Percentiles rank a stretch among this genome's conserved stretches.
Conservation (phyloP, 345 rosid genomes). For the Triadica sebifera region DNA sequence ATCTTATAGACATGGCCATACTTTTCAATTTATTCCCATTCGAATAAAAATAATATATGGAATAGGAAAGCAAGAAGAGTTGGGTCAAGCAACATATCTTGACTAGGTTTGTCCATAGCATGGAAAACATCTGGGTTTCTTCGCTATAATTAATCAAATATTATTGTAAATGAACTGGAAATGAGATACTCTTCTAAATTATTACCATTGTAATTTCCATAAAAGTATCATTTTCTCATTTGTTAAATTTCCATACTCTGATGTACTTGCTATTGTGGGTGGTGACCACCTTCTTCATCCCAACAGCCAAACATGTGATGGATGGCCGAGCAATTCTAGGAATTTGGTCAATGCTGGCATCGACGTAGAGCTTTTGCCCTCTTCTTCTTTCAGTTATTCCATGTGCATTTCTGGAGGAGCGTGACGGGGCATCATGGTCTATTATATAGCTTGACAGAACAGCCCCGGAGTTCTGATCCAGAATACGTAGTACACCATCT, state of each 20-base stretch:
- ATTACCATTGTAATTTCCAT: background rate
- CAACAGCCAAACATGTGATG: constrained; percentile 73
- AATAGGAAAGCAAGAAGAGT: too few relatives aligned
- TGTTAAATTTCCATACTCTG: constrained; percentile 63
- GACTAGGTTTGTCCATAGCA: too few relatives aligned
- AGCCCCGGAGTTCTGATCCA: constrained; percentile 66
- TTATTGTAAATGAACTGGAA: too few relatives aligned
- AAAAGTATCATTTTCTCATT: background rate
- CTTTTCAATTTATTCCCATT: too few relatives aligned
- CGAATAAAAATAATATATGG: too few relatives aligned
- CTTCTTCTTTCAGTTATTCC: constrained; percentile 37
- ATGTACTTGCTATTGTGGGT: constrained; percentile 59
- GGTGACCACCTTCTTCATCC: constrained; percentile 78
- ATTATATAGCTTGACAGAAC: constrained; percentile 49
- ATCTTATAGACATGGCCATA: too few relatives aligned
- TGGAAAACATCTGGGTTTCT: background rate
- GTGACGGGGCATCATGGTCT: constrained; percentile 32
- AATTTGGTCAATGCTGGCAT: constrained; percentile 40
- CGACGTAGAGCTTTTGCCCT: constrained; percentile 48
- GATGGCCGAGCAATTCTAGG: constrained; percentile 59
- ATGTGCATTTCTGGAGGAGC: constrained; percentile 24
- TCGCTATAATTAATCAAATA: background rate
- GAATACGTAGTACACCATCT: constrained; percentile 72
- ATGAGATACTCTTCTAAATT: background rate
- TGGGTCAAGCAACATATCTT: too few relatives aligned